phyloP scores from a whole-genome alignment of 1,139 yeast species.

The Zygosaccharomyces pseudobailii region DNA sequence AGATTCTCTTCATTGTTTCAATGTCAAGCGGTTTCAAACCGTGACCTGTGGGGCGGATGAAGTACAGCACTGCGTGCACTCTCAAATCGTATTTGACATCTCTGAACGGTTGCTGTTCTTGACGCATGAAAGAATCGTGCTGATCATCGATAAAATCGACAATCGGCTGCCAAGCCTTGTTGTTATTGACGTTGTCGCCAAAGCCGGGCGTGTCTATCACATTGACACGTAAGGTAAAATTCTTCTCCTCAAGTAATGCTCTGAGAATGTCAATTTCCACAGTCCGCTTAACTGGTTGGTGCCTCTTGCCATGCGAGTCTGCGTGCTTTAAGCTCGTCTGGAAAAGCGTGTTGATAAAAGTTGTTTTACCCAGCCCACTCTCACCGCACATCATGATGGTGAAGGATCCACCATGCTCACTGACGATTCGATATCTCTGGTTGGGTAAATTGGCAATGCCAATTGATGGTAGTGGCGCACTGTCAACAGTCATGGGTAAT shows the following conservation, averaged over 20 bases:
- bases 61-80: conserved; percentile 93
- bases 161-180: conserved; percentile 89
- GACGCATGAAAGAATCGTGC: conserved; percentile 90
- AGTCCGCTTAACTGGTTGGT: conserved; percentile 68
- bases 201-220: conserved; percentile 96
- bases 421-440: conserved; percentile 89
- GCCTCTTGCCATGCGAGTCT: conserved; percentile 25
- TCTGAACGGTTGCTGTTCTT: conserved; percentile 92
- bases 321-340: conserved; percentile 47
- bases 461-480: conserved; percentile 33
- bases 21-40: conserved; percentile 90
- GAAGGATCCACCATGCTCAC: conserved; percentile 83
- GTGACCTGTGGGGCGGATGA: conserved; percentile 95
- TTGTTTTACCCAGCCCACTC: conserved; percentile 90
- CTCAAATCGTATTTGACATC: conserved; percentile 68
- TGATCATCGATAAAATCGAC: conserved; percentile 95
- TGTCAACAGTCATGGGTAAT: conserved; percentile 12
- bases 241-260: conserved; percentile 90
- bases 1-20: conserved; percentile 83
- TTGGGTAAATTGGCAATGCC: conserved; percentile 91
- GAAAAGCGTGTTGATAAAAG: conserved; percentile 88
- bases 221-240: conserved; percentile 78
- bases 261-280: conserved; percentile 87
- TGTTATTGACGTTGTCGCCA: conserved; percentile 93
- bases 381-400: conserved; percentile 96